Percentiles rank a stretch among this genome's conserved stretches.
phyloP scores from a whole-genome alignment of 1,284 basidiomycete genomes.

The Ustilago trichophora region DNA sequence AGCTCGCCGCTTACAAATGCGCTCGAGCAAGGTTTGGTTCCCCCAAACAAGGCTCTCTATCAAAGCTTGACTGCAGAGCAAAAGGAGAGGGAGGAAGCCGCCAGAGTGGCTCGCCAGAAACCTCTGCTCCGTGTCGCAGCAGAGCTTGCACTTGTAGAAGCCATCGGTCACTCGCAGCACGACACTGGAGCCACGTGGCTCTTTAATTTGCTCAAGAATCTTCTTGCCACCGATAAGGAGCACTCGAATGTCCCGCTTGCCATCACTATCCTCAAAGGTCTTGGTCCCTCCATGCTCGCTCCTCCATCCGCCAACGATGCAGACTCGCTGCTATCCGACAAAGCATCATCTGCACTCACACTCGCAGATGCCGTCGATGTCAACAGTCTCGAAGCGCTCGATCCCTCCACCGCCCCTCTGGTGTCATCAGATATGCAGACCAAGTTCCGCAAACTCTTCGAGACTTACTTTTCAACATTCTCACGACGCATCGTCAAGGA shows the following conservation, averaged over 20 bases:
- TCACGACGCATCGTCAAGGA: conserved; percentile 80
- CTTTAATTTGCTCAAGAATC: conserved; percentile 61
- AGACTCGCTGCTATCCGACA: conserved; percentile 6
- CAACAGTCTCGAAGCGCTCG: conserved; percentile 7
- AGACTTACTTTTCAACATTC: conserved; percentile 90
- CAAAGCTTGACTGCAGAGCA: conserved; percentile 78
- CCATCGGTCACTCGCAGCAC: conserved; percentile 65
- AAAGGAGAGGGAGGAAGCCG: conserved; percentile 89
- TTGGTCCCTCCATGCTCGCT: conserved; percentile 77
- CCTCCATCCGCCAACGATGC: conserved; percentile 5
- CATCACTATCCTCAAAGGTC: conserved; percentile 83
- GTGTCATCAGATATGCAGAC: conserved; percentile 83
- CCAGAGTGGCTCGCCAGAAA: conserved; percentile 81
- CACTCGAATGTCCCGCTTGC: conserved; percentile 85
- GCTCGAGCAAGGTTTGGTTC: conserved; percentile 74
- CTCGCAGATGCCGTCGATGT: conserved; percentile 25
- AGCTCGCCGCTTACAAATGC: conserved; percentile 76
- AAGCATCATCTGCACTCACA: conserved; percentile 3
- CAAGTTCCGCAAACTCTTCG: conserved; percentile 89
- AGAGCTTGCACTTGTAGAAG: conserved; percentile 86
- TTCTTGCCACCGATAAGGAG: conserved; percentile 85
- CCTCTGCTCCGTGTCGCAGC: conserved; percentile 85
- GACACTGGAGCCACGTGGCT: conserved; percentile 72
- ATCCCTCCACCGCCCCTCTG: conserved; percentile 67
- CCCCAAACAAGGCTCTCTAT: conserved; percentile 68